phyloP scores from a whole-genome alignment of 345 rosid genomes.

The Moringa oleifera region DNA sequence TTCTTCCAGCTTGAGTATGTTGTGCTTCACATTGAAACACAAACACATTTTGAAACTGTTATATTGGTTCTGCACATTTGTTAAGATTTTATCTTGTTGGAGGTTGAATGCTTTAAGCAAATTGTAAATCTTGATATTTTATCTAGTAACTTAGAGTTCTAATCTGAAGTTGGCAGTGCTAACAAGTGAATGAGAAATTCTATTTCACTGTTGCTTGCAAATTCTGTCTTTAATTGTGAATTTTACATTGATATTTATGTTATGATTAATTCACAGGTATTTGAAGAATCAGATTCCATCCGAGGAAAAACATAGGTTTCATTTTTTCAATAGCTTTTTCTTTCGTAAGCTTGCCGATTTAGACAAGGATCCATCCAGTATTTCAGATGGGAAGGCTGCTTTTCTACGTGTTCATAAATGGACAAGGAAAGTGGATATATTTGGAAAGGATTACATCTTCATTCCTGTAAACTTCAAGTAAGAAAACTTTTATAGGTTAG shows the following conservation, averaged over 20 bases:
- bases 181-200: neutral
- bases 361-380: constrained; percentile 96
- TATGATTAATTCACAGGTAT: constrained; percentile 48
- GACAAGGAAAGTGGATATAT: constrained; percentile 93
- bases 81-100: too few relatives aligned
- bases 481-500: constrained; percentile 16
- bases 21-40: neutral
- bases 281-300: constrained; percentile 67
- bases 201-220: neutral
- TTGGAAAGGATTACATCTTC: constrained; percentile 88
- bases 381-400: constrained; percentile 92
- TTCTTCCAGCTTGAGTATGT: neutral
- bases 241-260: neutral
- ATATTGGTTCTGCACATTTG: neutral
- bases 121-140: too few relatives aligned
- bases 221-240: constrained; percentile 3
- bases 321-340: constrained; percentile 98
- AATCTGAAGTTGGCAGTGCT: neutral
- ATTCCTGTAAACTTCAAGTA: constrained; percentile 95
- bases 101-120: too few relatives aligned
- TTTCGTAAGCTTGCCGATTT: constrained; percentile 98
- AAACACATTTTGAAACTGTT: too few relatives aligned
- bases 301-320: constrained; percentile 62
- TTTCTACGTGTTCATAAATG: constrained; percentile 92
- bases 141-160: too few relatives aligned